Evolutionary conservation across 2,329 filamentous ascomycete genomes (phyloP).

Genomic region (Talaromyces amestolkiae): DNA sequence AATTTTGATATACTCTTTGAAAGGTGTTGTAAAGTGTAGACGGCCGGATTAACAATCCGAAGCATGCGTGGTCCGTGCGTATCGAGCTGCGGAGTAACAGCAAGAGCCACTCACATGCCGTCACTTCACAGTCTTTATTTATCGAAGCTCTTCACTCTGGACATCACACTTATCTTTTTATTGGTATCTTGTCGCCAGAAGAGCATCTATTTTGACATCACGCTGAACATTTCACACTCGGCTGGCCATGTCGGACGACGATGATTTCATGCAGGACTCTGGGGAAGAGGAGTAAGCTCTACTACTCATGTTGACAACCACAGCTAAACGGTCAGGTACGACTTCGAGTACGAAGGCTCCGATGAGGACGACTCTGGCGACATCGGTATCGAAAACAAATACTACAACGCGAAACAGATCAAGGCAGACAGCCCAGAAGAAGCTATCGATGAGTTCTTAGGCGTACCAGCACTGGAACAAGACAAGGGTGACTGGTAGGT

Average conservation of each 20-base stretch:
- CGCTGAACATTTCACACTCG: neutral
- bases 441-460: conserved; percentile 89
- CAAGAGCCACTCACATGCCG: neutral
- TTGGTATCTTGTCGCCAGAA: neutral
- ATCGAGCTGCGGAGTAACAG: neutral
- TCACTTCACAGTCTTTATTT: neutral
- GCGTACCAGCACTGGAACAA: conserved; percentile 74
- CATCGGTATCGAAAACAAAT: conserved; percentile 97
- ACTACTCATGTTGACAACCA: conserved; percentile 24
- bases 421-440: conserved; percentile 83
- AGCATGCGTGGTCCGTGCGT: conserved; percentile 1
- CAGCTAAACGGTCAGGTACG: conserved; percentile 59
- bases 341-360: conserved; percentile 96
- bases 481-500: conserved; percentile 89
- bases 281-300: conserved; percentile 73
- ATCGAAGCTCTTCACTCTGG: neutral
- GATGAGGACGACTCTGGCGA: conserved; percentile 85
- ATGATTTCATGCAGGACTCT: conserved; percentile 92
- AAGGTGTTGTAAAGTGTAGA: neutral
- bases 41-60: neutral
- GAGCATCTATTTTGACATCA: neutral
- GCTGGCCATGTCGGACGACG: conserved; percentile 69
- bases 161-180: neutral
- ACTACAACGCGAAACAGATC: conserved; percentile 98
- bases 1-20: no score